These are phyloP conservation scores for Millerozyma miso DNA, from an alignment of 805 yeast genomes.

Conservation along the genomic window DNA sequence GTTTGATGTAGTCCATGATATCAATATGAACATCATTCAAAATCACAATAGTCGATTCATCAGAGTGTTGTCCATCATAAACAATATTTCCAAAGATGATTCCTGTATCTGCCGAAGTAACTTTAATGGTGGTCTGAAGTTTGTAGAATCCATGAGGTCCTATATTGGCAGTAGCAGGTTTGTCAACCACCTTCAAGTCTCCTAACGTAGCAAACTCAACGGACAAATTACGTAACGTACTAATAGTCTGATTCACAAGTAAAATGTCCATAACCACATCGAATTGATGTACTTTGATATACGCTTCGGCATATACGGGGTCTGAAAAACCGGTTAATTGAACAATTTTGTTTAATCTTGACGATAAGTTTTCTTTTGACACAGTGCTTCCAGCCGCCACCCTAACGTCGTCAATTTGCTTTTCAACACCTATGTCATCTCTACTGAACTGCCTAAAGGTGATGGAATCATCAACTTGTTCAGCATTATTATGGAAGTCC, in stretches of 20 bases:
- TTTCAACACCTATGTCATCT: slow-evolving; percentile 22
- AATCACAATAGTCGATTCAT: slow-evolving; percentile 84
- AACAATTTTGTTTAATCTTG: slow-evolving; percentile 81
- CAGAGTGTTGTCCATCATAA: slow-evolving; percentile 93
- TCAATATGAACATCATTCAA: slow-evolving; percentile 93
- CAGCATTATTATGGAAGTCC: slow-evolving; percentile 58
- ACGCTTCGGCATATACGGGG: slow-evolving; percentile 97
- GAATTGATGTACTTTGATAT: slow-evolving; percentile 91
- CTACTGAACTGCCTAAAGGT: slow-evolving; percentile 73
- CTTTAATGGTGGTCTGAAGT: slow-evolving; percentile 84
- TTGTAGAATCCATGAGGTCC: slow-evolving; percentile 98
- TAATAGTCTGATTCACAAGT: slow-evolving; percentile 89
- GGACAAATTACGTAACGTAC: slow-evolving; percentile 82
- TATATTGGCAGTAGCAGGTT: slow-evolving; percentile 82
- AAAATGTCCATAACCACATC: slow-evolving; percentile 93
- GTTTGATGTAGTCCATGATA: slow-evolving; percentile 95
- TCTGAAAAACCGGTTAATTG: slow-evolving; percentile 98
- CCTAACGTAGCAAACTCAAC: slow-evolving; percentile 97
- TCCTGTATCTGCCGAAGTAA: slow-evolving; percentile 96
- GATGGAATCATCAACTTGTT: slow-evolving; percentile 75
- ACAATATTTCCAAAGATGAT: slow-evolving; percentile 96
- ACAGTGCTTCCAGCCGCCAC: slow-evolving; percentile 47
- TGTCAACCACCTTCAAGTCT: slow-evolving; percentile 90
- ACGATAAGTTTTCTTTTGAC: slow-evolving; percentile 57
- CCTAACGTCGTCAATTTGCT: slow-evolving; percentile 51